These are phyloP conservation scores for Paramecium pentaurelia DNA, from an alignment of 73 alveolate genomes.

Conservation along the genomic window DNA sequence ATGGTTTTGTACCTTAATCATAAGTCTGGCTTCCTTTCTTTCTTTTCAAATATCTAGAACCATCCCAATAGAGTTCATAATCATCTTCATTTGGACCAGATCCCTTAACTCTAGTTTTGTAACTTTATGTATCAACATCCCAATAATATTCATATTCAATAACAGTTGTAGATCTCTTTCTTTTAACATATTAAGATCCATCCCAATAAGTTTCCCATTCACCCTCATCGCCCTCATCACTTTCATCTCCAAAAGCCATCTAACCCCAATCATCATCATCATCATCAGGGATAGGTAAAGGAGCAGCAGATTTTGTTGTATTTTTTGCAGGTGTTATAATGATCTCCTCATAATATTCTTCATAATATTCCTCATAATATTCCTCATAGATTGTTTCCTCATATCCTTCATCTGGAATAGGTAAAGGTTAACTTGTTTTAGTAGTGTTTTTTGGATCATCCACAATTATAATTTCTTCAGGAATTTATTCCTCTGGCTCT, in stretches of 20 bases:
- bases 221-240: neutral
- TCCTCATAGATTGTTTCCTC: neutral
- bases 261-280: neutral
- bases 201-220: constrained; percentile 32
- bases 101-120: neutral
- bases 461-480: neutral
- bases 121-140: neutral
- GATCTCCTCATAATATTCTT: neutral
- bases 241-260: neutral
- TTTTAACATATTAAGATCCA: neutral
- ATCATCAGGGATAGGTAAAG: neutral
- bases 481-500: neutral
- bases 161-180: neutral
- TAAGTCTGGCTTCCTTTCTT: neutral
- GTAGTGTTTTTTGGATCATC: neutral
- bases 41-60: neutral
- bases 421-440: neutral
- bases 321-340: neutral
- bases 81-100: constrained; percentile 4
- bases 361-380: neutral
- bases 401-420: neutral
- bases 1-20: neutral
- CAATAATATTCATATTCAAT: neutral
- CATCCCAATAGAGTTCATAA: constrained; percentile 7
- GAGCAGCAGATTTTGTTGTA: neutral